Conservation (phyloP, 2,329 filamentous ascomycete genomes). For the Microdochium trichocladiopsis region DNA sequence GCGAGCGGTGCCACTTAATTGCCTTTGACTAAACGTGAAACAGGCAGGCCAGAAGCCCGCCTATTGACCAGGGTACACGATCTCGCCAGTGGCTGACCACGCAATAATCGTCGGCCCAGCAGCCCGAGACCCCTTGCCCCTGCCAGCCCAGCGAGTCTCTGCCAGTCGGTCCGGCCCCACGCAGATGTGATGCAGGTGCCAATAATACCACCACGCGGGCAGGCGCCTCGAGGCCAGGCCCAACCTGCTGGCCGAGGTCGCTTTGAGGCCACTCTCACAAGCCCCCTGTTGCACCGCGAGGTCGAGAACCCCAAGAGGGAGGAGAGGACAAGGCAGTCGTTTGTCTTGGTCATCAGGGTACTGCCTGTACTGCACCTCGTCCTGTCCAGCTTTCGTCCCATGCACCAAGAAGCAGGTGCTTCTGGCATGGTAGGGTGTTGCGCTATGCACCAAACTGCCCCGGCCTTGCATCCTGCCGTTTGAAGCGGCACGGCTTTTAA, state of each 20-base stretch:
- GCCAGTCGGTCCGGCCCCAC: background rate
- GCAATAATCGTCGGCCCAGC: too few species aligned
- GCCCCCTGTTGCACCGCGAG: too few species aligned
- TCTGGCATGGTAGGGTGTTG: background rate
- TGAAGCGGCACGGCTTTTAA: background rate
- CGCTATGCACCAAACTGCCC: background rate
- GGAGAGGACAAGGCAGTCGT: too few species aligned
- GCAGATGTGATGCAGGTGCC: background rate
- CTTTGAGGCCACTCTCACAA: too few species aligned
- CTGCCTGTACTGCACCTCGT: too few species aligned
- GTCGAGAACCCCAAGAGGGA: too few species aligned
- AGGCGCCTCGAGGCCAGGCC: background rate
- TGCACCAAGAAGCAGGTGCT: too few species aligned
- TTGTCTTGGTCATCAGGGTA: too few species aligned
- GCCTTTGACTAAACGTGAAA: background rate
- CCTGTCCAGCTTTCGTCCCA: too few species aligned
- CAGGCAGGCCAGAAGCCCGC: background rate
- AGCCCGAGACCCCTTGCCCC: too few species aligned
- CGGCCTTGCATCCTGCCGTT: background rate
- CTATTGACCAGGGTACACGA: background rate
- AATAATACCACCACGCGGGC: background rate
- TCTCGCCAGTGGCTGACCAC: background rate
- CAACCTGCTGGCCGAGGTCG: background rate
- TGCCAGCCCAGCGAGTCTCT: too few species aligned
- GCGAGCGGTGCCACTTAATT: too few species aligned